Evolutionary conservation across 352 stramenopile genomes (phyloP).

Genomic region (Globisporangium megalacanthum): DNA sequence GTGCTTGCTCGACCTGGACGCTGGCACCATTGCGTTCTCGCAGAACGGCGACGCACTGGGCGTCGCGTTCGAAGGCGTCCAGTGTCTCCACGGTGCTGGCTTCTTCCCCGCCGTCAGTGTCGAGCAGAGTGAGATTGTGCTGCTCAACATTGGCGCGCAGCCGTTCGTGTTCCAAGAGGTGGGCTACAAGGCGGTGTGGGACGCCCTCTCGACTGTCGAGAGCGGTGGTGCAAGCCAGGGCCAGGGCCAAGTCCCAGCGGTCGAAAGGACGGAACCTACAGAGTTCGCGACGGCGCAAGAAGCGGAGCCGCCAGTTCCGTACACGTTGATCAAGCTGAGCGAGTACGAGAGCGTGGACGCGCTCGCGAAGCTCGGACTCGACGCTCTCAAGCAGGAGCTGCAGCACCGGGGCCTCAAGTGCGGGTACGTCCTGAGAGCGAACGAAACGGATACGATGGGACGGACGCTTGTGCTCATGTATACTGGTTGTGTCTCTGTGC

Average conservation of each 20-base stretch:
- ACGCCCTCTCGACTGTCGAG: conserved; percentile 19
- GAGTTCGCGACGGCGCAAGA: not conserved
- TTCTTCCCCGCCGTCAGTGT: conserved; percentile 82
- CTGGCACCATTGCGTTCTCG: conserved; percentile 69
- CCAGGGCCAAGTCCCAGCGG: not conserved
- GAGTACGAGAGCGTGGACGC: conserved; percentile 48
- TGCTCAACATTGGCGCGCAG: conserved; percentile 82
- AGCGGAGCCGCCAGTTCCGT: not conserved
- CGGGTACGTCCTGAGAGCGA: conserved; percentile 54
- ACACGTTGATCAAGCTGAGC: conserved; percentile 43
- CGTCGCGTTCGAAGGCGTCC: conserved; percentile 51
- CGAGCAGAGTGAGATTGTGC: conserved; percentile 74
- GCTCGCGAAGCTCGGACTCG: conserved; percentile 87
- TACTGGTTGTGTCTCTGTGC: conserved; percentile 10
- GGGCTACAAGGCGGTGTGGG: conserved; percentile 41
- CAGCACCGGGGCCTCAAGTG: conserved; percentile 93
- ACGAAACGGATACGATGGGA: not conserved
- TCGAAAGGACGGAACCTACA: not conserved
- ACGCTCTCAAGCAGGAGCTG: conserved; percentile 91
- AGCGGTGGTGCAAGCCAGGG: not conserved
- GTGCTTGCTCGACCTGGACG: conserved; percentile 78
- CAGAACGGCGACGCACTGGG: conserved; percentile 74
- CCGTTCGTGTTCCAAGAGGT: conserved; percentile 50
- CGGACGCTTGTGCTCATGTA: not conserved
- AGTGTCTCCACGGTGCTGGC: conserved; percentile 17